Evolutionary conservation across 2,329 filamentous ascomycete genomes (phyloP).

Genomic region (Diaporthe velutina): DNA sequence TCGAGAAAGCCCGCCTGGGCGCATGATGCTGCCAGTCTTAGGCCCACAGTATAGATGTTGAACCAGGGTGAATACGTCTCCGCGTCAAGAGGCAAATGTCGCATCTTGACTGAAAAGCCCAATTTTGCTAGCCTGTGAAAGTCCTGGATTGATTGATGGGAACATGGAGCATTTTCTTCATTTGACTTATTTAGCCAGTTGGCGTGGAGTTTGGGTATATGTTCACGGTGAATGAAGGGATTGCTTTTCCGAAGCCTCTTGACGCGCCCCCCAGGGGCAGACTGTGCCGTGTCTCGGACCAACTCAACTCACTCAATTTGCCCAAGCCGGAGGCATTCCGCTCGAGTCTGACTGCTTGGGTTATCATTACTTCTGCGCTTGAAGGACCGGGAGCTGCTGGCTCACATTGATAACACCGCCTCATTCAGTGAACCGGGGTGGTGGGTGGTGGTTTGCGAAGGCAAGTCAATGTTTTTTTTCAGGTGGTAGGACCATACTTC

Average conservation of each 20-base stretch:
- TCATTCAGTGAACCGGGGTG: neutral
- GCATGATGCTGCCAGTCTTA: neutral
- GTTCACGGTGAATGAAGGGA: no score
- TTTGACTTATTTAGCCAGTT: neutral
- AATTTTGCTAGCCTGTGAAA: neutral
- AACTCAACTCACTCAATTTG: neutral
- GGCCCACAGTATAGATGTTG: neutral
- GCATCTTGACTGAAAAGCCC: neutral
- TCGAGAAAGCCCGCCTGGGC: neutral
- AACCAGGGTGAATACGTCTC: neutral
- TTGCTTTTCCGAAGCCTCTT: conserved; percentile 6
- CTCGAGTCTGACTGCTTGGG: neutral
- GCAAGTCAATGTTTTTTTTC: neutral
- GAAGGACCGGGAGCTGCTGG: neutral
- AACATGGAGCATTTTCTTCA: neutral
- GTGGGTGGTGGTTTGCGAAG: no score
- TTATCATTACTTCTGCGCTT: neutral
- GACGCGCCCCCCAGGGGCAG: neutral
- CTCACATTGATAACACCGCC: neutral
- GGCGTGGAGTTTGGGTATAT: neutral
- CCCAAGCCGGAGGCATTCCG: neutral
- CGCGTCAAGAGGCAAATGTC: neutral
- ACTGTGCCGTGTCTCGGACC: neutral
- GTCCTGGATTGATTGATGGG: neutral
- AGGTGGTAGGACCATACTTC: neutral